Evolutionary conservation across 75 land plant genomes (phyloP), one percentile per base, ranked within the genome.

Genomic region (Cunninghamia lanceolata): DNA sequence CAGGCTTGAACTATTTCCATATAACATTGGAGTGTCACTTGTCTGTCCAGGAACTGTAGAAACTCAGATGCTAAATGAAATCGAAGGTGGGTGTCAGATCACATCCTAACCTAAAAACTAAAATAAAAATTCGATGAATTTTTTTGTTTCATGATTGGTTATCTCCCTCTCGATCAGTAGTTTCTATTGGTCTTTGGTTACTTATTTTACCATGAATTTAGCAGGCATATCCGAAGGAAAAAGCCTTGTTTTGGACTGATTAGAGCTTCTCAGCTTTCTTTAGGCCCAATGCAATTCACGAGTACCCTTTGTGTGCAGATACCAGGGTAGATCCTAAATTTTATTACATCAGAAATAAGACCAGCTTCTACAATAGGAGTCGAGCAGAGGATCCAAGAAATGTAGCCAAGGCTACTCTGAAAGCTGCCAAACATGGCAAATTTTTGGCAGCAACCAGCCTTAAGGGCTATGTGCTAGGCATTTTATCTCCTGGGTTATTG

Each of bases 41-140:
- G 45, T 83, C 30, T 86, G 88, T 70, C 90, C 90, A 15, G 89
- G 89, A 25, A 87, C 66, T 32, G 82, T 78, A 59, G 81, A 82
- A 36, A 89, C 90, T 38, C 77, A 88, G 4, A 30, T 89, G 76
- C 45, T 89, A 45, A 84, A 83, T n/a, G 59, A 83, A 32, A 79
- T 88, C 84, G 83, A 43, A 54, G 86, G 78, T 85, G 16, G 39
- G 77, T 39, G 0, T 17, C 43, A 40, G 19, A 40, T 40, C 36
- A 38, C 3, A 71, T 71, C 36, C 35, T 71, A 32, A 71, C 75
- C 36, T 71, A 10, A 71, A 30, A 68, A 4, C 71, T 32, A 8
- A 7, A 28, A 25, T 19, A 21, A 59, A 59, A 59, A 59, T 7
- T 50, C 52, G 0, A 5, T 50, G 36, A 40, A 78, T 4, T 35